Evolutionary conservation across 108 stramenopile species (phyloP).

Genomic region (Stephanodiscus minutulus): DNA sequence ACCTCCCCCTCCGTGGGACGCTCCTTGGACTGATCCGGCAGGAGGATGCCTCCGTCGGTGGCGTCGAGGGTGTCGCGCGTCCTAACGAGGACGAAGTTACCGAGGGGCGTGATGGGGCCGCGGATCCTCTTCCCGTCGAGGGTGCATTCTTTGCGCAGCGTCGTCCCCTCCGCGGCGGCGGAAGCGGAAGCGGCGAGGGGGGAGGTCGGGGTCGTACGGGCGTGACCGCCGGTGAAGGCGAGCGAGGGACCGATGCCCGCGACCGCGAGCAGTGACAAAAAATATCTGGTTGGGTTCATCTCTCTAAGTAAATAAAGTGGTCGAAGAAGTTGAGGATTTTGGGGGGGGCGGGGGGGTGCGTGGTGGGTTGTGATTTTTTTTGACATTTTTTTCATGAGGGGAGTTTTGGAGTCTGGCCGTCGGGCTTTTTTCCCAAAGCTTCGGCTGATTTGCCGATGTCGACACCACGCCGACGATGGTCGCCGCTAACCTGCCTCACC

Average conservation of each 20-base stretch:
- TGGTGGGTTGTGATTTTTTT: too few relatives aligned
- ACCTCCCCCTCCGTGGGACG: slow-evolving; percentile 91
- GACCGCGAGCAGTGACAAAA: slow-evolving; percentile 9
- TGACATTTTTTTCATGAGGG: too few relatives aligned
- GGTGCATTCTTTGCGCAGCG: slow-evolving; percentile 35
- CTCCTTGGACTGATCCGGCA: slow-evolving; percentile 90
- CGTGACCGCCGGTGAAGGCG: slow-evolving; percentile 17
- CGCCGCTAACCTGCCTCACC: slow-evolving; percentile 74
- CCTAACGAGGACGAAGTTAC: slow-evolving; percentile 82
- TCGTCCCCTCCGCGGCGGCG: slow-evolving; percentile 9
- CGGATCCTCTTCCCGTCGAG: slow-evolving; percentile 79
- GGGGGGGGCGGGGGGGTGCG: too few relatives aligned
- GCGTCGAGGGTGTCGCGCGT: slow-evolving; percentile 86
- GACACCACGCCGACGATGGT: slow-evolving; percentile 48
- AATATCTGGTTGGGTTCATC: slow-evolving; percentile 1
- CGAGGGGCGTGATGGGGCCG: slow-evolving; percentile 83
- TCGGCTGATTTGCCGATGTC: background rate
- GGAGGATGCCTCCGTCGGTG: slow-evolving; percentile 88
- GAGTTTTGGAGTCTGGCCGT: too few relatives aligned
- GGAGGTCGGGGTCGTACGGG: too few relatives aligned
- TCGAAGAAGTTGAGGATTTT: too few relatives aligned
- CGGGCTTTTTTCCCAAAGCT: too few relatives aligned
- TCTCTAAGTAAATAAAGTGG: too few relatives aligned
- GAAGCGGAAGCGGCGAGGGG: background rate
- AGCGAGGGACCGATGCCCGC: slow-evolving; percentile 14